phyloP scores from a whole-genome alignment of 192 early-diverging fungal species.

The Linnemannia hyalina region DNA sequence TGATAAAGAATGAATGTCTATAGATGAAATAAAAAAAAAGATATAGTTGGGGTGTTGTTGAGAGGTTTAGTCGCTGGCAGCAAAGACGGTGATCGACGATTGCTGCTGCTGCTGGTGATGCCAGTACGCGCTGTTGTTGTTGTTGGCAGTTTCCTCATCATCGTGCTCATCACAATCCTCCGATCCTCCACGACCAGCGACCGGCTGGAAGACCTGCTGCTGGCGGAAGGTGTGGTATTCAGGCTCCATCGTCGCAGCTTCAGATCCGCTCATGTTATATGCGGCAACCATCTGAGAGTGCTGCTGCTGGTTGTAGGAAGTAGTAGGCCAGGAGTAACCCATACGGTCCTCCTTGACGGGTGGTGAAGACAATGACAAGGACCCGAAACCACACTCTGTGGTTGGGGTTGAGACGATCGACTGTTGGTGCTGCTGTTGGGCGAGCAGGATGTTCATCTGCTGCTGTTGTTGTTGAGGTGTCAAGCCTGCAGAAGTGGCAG shows the following conservation, averaged over 20 bases:
- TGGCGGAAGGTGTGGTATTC: background rate
- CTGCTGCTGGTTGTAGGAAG: background rate
- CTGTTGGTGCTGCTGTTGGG: conserved; percentile 33
- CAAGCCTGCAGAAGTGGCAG: background rate
- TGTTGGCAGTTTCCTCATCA: conserved; percentile 15
- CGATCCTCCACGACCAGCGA: background rate
- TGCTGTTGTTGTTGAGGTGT: conserved; percentile 45
- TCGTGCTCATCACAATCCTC: conserved; percentile 21
- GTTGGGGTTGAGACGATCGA: conserved; percentile 42
- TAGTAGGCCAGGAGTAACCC: conserved; percentile 8
- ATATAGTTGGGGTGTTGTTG: background rate
- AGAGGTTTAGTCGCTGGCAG: conserved; percentile 10
- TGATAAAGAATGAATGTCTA: background rate
- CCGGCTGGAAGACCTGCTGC: conserved; percentile 3
- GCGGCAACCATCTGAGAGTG: conserved; percentile 3
- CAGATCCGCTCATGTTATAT: conserved; percentile 5
- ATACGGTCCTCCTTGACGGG: conserved; percentile 38
- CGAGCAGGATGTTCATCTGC: conserved; percentile 28
- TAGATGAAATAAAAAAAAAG: conserved; percentile 3
- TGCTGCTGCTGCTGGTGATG: background rate
- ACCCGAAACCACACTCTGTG: conserved; percentile 50
- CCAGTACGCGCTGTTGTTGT: background rate
- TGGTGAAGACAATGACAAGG: conserved; percentile 42
- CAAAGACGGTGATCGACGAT: conserved; percentile 19
- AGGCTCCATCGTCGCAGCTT: background rate